Percentiles rank a stretch among this genome's conserved stretches.
These are phyloP conservation scores for Paraphaeosphaeria sporulosa DNA, from an alignment of 2,329 filamentous ascomycete species.

Conservation along the genomic window DNA sequence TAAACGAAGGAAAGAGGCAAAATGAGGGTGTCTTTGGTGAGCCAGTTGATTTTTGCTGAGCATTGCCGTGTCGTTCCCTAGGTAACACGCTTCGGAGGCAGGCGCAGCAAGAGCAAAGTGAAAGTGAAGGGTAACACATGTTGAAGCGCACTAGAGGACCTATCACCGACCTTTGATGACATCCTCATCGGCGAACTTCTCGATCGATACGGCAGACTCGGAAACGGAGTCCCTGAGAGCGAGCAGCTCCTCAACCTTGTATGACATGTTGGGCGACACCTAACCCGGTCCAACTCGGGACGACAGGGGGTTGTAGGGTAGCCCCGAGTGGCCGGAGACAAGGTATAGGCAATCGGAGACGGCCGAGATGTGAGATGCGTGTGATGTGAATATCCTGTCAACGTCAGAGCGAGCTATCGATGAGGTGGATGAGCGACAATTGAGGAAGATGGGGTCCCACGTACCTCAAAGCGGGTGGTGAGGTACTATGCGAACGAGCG, in stretches of 20 bases:
- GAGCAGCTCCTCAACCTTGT: constrained; percentile 52
- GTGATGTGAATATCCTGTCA: constrained; percentile 47
- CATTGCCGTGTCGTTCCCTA: neutral
- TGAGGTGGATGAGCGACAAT: neutral
- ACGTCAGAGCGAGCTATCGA: neutral
- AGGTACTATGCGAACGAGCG: constrained; percentile 39
- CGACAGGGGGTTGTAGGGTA: constrained; percentile 15
- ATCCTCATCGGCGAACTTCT: constrained; percentile 52
- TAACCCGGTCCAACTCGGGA: constrained; percentile 18
- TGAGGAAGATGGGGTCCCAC: constrained; percentile 15
- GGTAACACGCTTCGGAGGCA: constrained; percentile 2
- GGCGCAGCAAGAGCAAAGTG: neutral
- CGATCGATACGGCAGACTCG: constrained; percentile 52
- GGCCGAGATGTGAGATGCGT: constrained; percentile 43
- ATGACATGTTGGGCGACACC: constrained; percentile 38
- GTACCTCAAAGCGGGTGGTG: constrained; percentile 43
- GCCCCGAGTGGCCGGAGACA: constrained; percentile 20
- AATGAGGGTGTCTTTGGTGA: neutral
- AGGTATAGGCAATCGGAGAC: constrained; percentile 17
- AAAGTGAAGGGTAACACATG: constrained; percentile 3
- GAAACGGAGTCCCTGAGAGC: constrained; percentile 51
- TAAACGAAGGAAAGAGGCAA: neutral
- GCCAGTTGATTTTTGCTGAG: neutral
- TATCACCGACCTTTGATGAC: constrained; percentile 50
- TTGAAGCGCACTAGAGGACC: neutral